These are phyloP conservation scores for Penicillium sp. DNA, from an alignment of 2,329 filamentous ascomycete species.

Conservation along the genomic window DNA sequence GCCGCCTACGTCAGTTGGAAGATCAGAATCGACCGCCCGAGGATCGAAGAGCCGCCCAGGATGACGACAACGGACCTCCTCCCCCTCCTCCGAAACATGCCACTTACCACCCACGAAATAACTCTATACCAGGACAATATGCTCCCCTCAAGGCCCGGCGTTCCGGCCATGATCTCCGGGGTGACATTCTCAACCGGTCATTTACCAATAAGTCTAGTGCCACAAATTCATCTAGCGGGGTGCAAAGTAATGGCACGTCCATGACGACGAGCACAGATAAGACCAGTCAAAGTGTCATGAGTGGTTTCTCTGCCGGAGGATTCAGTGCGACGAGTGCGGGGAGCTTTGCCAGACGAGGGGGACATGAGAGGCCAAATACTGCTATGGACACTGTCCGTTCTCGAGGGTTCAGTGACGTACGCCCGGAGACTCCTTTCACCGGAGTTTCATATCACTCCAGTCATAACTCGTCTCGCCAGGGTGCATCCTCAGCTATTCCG, in stretches of 20 bases:
- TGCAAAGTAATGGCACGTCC: constrained; percentile 66
- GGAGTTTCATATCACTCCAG: constrained; percentile 90
- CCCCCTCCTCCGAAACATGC: constrained; percentile 62
- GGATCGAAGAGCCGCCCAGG: constrained; percentile 54
- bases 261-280: constrained; percentile 69
- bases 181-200: constrained; percentile 69
- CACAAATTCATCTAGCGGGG: constrained; percentile 73
- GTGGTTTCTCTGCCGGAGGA: constrained; percentile 81
- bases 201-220: constrained; percentile 85
- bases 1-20: constrained; percentile 70
- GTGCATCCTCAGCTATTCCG: constrained; percentile 64
- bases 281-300: constrained; percentile 88
- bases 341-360: constrained; percentile 73
- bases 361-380: constrained; percentile 47
- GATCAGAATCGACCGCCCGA: constrained; percentile 45
- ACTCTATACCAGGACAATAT: constrained; percentile 43
- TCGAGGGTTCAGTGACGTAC: constrained; percentile 41
- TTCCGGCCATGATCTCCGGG: constrained; percentile 71
- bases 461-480: constrained; percentile 62
- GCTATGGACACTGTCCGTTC: constrained; percentile 42
- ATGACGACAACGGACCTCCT: constrained; percentile 53
- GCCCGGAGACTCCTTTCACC: constrained; percentile 61
- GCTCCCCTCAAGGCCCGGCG: constrained; percentile 42
- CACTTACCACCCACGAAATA: constrained; percentile 44
- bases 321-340: constrained; percentile 95